Conservation (phyloP, 2,329 filamentous ascomycete species). For the Paraphaeosphaeria minitans region DNA sequence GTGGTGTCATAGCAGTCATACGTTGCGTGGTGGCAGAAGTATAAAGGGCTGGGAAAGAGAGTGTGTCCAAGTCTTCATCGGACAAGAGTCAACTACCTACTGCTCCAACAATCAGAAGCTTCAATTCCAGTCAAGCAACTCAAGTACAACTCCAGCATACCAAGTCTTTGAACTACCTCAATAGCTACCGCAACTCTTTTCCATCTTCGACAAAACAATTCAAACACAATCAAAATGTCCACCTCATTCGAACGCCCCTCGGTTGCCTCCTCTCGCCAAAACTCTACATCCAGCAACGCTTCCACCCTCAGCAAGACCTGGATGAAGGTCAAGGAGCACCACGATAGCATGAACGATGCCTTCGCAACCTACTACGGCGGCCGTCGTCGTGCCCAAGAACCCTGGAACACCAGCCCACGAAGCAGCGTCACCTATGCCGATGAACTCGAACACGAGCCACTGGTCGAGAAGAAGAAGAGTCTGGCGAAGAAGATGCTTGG, state of each 20-base stretch:
- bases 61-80: neutral
- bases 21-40: neutral
- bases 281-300: conserved; percentile 4
- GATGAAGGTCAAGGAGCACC: conserved; percentile 8
- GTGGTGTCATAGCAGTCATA: conserved; percentile 6
- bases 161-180: neutral
- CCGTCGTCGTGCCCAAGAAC: neutral
- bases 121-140: neutral
- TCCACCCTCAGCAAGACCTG: conserved; percentile 7
- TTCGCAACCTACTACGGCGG: conserved; percentile 7
- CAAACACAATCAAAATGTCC: neutral
- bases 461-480: conserved; percentile 4
- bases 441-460: neutral
- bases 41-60: neutral
- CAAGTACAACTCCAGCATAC: neutral
- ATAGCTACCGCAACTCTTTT: neutral
- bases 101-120: neutral
- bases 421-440: neutral
- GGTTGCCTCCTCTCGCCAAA: neutral
- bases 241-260: conserved; percentile 60
- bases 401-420: neutral
- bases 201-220: neutral
- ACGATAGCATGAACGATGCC: conserved; percentile 5
- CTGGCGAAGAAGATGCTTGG: neutral
- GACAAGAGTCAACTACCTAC: neutral